Base-by-base conservation (phyloP, 2,329 filamentous ascomycete species). In the Magnaporthales sp. region DNA sequence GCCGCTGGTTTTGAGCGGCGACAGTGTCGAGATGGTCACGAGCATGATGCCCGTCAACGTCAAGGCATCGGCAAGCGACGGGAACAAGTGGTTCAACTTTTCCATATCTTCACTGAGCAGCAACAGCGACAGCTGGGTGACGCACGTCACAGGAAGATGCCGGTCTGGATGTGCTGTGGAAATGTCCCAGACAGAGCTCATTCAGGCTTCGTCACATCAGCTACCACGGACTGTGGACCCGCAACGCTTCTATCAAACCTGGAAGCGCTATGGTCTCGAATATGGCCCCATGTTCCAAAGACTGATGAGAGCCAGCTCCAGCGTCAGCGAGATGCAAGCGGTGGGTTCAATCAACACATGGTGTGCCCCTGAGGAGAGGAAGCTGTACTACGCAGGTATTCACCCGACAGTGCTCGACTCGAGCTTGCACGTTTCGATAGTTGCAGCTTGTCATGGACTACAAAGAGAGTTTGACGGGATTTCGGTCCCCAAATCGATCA, bases 361-460 rank as follows among this genome's bases (percentile, higher is more conserved):
- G 19, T 32, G 29, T 30, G 5, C n/a, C 10, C 64, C 64, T 22
- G 51, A 65, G 7, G 64, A 65, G 26, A 32, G 29, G n/a, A 32
- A 15, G 1, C 32, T 29, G n/a, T 63, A 51, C 27, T 68, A 68
- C 1, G 68, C 74, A n/a, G 69, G 70, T 19, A 69, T 75, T n/a
- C 75, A 77, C 51, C 75, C 75, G 0, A 69, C 73, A 2, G 73
- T 72, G 64, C 68, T 77, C 15, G 75, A 77, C 66, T 38, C 66
- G 19, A 65, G 68, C 32, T 32, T 71, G 5, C 71, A 71, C 31
- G 38, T 68, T 13, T 61, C 62, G 22, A 66, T 68, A 32, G 26
- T 68, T 5, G 65, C 67, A 9, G 65, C 38, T 1, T 62, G 65
- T 26, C 15, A 27, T 9, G 67, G 67, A 3, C 63, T 68, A 15